These are phyloP conservation scores for Vigna trinervia DNA, from an alignment of 306 rosid species.

Conservation along the genomic window DNA sequence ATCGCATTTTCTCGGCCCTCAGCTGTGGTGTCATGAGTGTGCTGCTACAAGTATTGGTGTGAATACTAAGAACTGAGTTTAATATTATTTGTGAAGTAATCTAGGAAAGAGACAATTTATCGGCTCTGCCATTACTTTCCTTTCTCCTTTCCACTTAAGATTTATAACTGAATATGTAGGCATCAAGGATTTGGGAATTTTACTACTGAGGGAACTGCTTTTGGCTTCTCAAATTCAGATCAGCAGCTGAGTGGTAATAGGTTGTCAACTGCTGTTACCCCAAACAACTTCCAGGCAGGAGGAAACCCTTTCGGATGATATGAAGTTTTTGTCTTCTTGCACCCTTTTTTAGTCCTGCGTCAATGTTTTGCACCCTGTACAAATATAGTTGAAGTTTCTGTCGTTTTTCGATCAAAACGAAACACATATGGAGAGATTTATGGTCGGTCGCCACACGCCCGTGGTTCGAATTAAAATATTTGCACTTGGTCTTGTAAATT, in stretches of 20 bases:
- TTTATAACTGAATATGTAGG: constrained; percentile 51
- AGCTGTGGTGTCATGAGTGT: not conserved
- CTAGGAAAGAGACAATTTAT: constrained; percentile 26
- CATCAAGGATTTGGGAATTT: constrained; percentile 63
- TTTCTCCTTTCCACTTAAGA: constrained; percentile 7
- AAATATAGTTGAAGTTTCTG: constrained; percentile 54
- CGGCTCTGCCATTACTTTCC: constrained; percentile 2
- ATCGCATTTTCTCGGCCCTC: constrained; percentile 28
- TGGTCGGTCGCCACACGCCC: constrained; percentile 24
- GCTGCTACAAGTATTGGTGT: not conserved
- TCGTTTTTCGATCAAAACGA: constrained; percentile 36
- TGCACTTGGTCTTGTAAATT: constrained; percentile 52
- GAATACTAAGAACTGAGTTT: not conserved
- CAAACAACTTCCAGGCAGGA: constrained; percentile 56
- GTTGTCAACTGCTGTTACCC: constrained; percentile 62
- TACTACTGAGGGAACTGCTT: constrained; percentile 58
- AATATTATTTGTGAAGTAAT: constrained; percentile 23
- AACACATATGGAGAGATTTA: constrained; percentile 44
- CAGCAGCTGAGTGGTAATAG: constrained; percentile 60
- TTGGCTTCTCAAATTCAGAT: constrained; percentile 59
- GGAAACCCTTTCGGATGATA: constrained; percentile 89
- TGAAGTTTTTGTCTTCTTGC: constrained; percentile 25
- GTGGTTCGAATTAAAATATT: constrained; percentile 37
- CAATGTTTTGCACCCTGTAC: constrained; percentile 56
- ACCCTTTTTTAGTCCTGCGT: constrained; percentile 47